phyloP scores from a whole-genome alignment of 257 asterid genomes.

The Salvia rosmarinus region DNA sequence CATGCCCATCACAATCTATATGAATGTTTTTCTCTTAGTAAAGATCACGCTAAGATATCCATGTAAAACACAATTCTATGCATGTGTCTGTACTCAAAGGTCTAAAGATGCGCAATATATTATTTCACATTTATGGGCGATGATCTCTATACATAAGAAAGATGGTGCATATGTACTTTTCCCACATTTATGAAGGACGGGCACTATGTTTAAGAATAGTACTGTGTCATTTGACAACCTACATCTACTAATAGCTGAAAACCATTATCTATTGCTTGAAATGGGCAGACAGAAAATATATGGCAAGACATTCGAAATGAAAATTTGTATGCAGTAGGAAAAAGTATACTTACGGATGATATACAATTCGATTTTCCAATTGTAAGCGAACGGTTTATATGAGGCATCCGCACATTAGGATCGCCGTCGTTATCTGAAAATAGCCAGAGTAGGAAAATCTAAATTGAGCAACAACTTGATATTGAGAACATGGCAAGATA shows the following conservation, averaged over 20 bases:
- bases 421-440: conserved; percentile 95
- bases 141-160: background rate
- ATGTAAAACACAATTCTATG: background rate
- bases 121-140: no score
- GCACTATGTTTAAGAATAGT: background rate
- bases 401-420: conserved; percentile 87
- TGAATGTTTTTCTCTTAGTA: background rate
- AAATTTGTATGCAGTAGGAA: conserved; percentile 14
- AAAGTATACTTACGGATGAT: conserved; percentile 70
- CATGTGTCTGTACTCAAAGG: background rate
- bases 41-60: background rate
- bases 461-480: conserved; percentile 22
- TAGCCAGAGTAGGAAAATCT: conserved; percentile 30
- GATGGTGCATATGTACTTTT: background rate
- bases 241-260: background rate
- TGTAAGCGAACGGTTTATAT: conserved; percentile 72
- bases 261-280: no score
- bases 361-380: conserved; percentile 85
- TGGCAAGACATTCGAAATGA: background rate
- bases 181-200: background rate
- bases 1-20: background rate
- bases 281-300: no score
- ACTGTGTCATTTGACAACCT: background rate
- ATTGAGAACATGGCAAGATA: conserved; percentile 25
- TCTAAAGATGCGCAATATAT: no score